Evolutionary conservation across 306 rosid species (phyloP).

Genomic region (Herpetospermum pedunculosum): DNA sequence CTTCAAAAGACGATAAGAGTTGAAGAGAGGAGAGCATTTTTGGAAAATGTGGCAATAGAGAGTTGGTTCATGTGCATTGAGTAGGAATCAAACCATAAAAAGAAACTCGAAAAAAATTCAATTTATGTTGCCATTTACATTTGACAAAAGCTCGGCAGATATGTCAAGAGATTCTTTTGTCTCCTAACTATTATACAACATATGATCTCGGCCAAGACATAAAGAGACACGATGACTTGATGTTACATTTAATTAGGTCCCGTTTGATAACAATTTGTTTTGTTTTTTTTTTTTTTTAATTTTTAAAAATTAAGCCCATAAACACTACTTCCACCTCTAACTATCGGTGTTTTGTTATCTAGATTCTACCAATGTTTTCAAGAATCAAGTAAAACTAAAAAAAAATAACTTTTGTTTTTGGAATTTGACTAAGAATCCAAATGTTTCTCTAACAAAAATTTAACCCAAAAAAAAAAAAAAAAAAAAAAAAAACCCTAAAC

Average conservation of each 20-base stretch:
- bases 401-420: too few relatives aligned
- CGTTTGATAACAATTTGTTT: too few relatives aligned
- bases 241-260: neutral
- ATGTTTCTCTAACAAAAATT: too few relatives aligned
- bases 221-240: neutral
- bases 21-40: neutral
- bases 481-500: too few relatives aligned
- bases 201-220: neutral
- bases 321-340: too few relatives aligned
- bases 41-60: neutral
- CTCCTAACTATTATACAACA: neutral
- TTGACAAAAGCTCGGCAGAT: neutral
- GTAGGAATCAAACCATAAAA: neutral
- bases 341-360: too few relatives aligned
- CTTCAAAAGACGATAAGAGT: neutral
- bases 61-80: neutral
- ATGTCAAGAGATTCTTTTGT: neutral
- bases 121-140: neutral
- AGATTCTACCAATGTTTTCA: too few relatives aligned
- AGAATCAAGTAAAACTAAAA: too few relatives aligned
- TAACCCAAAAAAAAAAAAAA: too few relatives aligned
- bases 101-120: neutral
- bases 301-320: too few relatives aligned
- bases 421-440: too few relatives aligned
- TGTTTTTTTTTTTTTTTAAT: too few relatives aligned